A percentile compares a stretch with the other conserved stretches of the same genome.
Evolutionary conservation across 495 filamentous ascomycete species (phyloP).

Genomic region (Neurospora sp.): DNA sequence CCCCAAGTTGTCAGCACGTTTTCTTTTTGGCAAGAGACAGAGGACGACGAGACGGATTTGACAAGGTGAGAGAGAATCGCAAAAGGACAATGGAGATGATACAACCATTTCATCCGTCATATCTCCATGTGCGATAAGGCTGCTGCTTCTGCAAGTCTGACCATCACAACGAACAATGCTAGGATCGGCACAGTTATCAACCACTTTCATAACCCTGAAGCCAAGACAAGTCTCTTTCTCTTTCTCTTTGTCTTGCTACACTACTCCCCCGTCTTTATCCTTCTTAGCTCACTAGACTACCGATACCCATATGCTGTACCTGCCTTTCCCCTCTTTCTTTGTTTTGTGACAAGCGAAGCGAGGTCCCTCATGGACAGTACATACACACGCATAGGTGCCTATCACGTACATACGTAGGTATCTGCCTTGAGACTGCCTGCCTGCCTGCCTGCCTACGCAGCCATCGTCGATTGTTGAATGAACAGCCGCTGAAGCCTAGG

Average conservation of each 20-base stretch:
- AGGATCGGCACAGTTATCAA: not conserved
- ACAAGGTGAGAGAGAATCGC: too few species aligned
- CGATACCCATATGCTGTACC: not conserved
- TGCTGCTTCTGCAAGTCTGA: not conserved
- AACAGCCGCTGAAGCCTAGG: not conserved
- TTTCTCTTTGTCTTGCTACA: not conserved
- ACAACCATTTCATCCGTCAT: not conserved
- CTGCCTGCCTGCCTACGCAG: not conserved
- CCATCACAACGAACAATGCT: not conserved
- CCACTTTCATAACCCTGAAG: not conserved
- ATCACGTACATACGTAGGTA: not conserved
- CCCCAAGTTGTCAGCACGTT: not conserved
- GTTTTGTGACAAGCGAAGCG: not conserved
- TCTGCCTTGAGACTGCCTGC: not conserved
- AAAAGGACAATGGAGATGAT: not conserved
- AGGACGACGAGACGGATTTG: not conserved
- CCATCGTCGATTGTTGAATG: not conserved
- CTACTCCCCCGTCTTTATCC: not conserved
- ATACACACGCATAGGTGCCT: too few species aligned
- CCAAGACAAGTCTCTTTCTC: not conserved
- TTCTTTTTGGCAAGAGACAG: not conserved
- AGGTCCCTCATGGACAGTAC: not conserved
- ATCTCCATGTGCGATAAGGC: not conserved
- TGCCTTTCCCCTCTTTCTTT: not conserved
- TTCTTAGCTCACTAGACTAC: not conserved